phyloP scores from a whole-genome alignment of 495 filamentous ascomycete genomes.

The Aspergillus sclerotioniger region DNA sequence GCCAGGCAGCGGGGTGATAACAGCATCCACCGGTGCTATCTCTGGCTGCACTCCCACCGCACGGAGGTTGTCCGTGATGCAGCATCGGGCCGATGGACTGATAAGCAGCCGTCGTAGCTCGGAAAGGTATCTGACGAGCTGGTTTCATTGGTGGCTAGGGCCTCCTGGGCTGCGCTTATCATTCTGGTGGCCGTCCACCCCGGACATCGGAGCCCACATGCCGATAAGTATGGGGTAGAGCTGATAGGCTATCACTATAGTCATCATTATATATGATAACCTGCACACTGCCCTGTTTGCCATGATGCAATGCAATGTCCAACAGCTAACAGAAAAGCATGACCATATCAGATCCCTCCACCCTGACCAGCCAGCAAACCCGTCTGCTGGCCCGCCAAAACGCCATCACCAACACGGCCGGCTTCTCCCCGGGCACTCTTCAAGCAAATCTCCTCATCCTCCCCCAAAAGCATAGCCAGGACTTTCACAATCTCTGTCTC shows the following conservation, averaged over 20 bases:
- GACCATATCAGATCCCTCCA: not conserved
- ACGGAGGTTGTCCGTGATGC: not conserved
- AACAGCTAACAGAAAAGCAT: too few relatives aligned
- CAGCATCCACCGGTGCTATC: not conserved
- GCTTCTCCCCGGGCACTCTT: slow-evolving; percentile 49
- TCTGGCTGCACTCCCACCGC: not conserved
- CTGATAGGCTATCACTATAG: not conserved
- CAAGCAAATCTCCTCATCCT: slow-evolving; percentile 60
- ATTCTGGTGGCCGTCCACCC: not conserved
- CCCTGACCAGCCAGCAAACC: slow-evolving; percentile 19
- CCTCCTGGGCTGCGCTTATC: not conserved
- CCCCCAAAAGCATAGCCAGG: slow-evolving; percentile 45
- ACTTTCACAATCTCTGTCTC: slow-evolving; percentile 52
- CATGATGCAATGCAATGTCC: not conserved
- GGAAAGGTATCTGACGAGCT: not conserved
- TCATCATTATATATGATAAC: too few relatives aligned
- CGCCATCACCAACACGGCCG: slow-evolving; percentile 44
- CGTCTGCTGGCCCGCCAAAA: slow-evolving; percentile 44
- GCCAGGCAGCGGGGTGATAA: not conserved
- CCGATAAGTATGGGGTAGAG: not conserved
- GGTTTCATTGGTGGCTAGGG: not conserved
- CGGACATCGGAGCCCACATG: slow-evolving; percentile 2
- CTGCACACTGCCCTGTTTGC: too few relatives aligned
- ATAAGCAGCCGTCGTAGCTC: not conserved
- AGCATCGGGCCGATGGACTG: slow-evolving; percentile 2